phyloP scores from a whole-genome alignment of 495 filamentous ascomycete species.

The Aspergillus nidulans region DNA sequence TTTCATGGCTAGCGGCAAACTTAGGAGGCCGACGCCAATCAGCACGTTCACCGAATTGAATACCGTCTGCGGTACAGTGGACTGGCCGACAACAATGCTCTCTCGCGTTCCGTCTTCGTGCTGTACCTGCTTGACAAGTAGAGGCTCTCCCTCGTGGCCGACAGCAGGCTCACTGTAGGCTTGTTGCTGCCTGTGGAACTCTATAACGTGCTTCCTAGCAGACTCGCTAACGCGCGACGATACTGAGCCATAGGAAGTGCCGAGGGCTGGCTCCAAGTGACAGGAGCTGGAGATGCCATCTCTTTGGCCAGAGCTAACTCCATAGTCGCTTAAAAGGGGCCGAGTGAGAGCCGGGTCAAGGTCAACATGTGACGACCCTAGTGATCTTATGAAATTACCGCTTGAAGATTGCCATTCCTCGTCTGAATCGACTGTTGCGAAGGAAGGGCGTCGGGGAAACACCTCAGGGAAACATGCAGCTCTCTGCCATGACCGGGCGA shows the following conservation, averaged over 20 bases:
- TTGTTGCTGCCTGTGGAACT: constrained; percentile 69
- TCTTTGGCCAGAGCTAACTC: constrained; percentile 14
- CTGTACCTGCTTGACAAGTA: constrained; percentile 82
- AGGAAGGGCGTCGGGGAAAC: constrained; percentile 67
- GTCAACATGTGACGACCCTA: constrained; percentile 29
- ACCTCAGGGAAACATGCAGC: constrained; percentile 87
- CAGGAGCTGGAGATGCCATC: constrained; percentile 18
- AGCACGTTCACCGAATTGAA: constrained; percentile 97
- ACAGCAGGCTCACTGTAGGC: constrained; percentile 36
- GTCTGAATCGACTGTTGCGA: constrained; percentile 53
- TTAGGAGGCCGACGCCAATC: constrained; percentile 85
- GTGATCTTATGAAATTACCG: constrained; percentile 21
- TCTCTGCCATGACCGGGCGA: constrained; percentile 89
- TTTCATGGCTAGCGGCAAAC: constrained; percentile 82
- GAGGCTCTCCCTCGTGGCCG: constrained; percentile 69
- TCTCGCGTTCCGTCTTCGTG: constrained; percentile 81
- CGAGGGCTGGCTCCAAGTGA: constrained; percentile 53
- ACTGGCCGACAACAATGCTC: constrained; percentile 80
- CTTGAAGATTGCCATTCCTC: constrained; percentile 38
- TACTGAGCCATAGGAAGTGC: constrained; percentile 73
- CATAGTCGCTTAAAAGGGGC: constrained; percentile 27
- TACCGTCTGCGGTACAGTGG: constrained; percentile 88
- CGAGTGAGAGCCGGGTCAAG: constrained; percentile 24
- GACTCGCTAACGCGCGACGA: constrained; percentile 62
- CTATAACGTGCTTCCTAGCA: constrained; percentile 66